Evolutionary conservation across 192 early-diverging fungal genomes (phyloP), one percentile per base, ranked within the genome.

Genomic region (Glomus cerebriforme): DNA sequence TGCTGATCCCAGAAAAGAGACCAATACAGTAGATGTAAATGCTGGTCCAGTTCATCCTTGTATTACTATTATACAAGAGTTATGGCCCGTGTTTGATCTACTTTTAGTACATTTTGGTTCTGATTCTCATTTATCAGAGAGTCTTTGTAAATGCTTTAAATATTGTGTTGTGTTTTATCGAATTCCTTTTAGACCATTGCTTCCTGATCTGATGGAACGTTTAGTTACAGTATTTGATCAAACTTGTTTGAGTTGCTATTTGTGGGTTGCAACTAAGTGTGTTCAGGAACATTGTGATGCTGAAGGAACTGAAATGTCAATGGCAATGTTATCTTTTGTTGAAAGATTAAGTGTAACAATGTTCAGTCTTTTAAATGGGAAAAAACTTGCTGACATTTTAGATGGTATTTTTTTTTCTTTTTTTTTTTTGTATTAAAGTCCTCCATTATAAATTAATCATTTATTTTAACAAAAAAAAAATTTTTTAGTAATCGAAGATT

Each of bases 251-350:
- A 82, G 92, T 43, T 89, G 88, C 45, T 95, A 96, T 77, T 82
- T 99, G 66, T 99, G 97, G 97, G 89, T 93, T 2, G 86, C 91
- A 31, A 82, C 83, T 6, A 87, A 91, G 64, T 87, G 90, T 79
- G 87, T 96, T 19, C 81, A 88, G 15, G 88, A 90, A 59, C 91
- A 92, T 90, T 89, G 79, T 19, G 82, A 79, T 24, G 88, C 90
- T 77, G 89, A 88, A 39, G 79, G 79, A 47, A 85, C 81, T 77
- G 83, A 87, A 62, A 81, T 82, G 70, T 80, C 86, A 70, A 84
- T 93, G 39, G 35, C 76, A 32, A 31, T 77, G 45, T 71, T 90
- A 59, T 58, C 82, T 26, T 75, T 95, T 72, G 85, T 95, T 13
- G 87, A 93, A 64, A 84, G 86, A 8, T 66, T 97, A 73, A 94